Evolutionary conservation across 1,284 basidiomycete species (phyloP).

Genomic region (Cryptococcus wingfieldii): DNA sequence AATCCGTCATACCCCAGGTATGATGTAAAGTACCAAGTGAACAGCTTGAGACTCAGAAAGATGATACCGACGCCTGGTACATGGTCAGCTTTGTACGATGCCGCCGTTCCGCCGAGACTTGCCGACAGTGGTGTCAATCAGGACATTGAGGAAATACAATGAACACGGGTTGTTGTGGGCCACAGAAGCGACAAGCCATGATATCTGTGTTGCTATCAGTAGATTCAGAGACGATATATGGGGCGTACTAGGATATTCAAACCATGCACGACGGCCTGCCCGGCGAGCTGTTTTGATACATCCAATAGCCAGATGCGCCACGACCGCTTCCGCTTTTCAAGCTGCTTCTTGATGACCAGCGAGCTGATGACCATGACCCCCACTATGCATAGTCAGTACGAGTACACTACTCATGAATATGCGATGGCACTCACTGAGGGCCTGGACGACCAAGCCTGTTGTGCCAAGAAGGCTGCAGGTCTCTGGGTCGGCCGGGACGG

Average conservation of each 20-base stretch:
- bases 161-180: conserved; percentile 77
- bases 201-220: conserved; percentile 32
- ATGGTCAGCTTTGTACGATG: background rate
- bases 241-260: conserved; percentile 69
- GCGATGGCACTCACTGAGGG: conserved; percentile 18
- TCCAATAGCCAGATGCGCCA: conserved; percentile 94
- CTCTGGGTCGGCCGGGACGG: conserved; percentile 13
- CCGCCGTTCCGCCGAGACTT: conserved; percentile 27
- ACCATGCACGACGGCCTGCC: conserved; percentile 84
- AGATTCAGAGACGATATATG: background rate
- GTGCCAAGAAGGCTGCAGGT: conserved; percentile 51
- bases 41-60: conserved; percentile 68
- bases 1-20: conserved; percentile 68
- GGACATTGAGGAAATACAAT: conserved; percentile 88
- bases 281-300: conserved; percentile 85
- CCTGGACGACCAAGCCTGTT: conserved; percentile 49
- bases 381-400: conserved; percentile 59
- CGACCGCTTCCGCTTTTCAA: conserved; percentile 75
- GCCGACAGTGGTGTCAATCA: conserved; percentile 92
- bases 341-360: conserved; percentile 80
- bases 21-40: conserved; percentile 65
- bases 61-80: conserved; percentile 77
- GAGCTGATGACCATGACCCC: conserved; percentile 80
- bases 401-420: conserved; percentile 11
- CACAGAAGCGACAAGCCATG: conserved; percentile 56